These are phyloP conservation scores for Xylaria curta DNA, from an alignment of 495 filamentous ascomycete genomes.

Conservation along the genomic window DNA sequence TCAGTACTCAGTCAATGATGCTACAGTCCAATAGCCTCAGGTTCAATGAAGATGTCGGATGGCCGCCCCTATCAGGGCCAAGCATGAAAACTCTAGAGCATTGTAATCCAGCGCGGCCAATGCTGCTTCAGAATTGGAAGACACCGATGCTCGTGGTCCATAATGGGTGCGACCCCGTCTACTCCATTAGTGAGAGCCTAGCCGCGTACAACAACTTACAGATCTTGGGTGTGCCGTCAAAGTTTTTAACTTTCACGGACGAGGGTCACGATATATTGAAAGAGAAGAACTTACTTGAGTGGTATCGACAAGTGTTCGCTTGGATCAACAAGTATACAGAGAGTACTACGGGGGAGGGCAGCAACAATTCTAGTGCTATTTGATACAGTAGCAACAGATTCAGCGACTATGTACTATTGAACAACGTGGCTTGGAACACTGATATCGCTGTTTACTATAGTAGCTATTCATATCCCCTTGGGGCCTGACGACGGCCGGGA, in stretches of 20 bases:
- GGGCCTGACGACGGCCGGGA: neutral
- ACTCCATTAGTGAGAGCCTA: conserved; percentile 71
- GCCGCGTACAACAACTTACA: conserved; percentile 79
- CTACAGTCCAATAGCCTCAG: neutral
- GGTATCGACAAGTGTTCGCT: conserved; percentile 71
- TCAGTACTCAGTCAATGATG: conserved; percentile 25
- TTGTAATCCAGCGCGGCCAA: conserved; percentile 33
- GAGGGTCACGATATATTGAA: conserved; percentile 69
- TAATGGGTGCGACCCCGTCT: conserved; percentile 75
- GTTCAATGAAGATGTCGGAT: neutral
- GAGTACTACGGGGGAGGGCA: neutral
- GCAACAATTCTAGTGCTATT: neutral
- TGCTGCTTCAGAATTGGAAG: conserved; percentile 37
- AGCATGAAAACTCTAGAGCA: conserved; percentile 24
- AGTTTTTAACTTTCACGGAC: conserved; percentile 62
- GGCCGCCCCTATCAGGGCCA: conserved; percentile 26
- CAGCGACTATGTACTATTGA: neutral
- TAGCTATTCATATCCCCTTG: too few relatives aligned
- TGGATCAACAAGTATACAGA: conserved; percentile 56
- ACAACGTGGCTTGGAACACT: neutral
- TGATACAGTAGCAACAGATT: neutral
- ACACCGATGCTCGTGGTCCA: conserved; percentile 41
- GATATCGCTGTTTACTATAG: too few relatives aligned
- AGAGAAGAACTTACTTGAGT: conserved; percentile 70
- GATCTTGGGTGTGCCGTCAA: conserved; percentile 60